Percentiles rank a stretch among this genome's conserved stretches.
Conservation (phyloP, 352 stramenopile genomes). For the Globisporangium sylvaticum region DNA sequence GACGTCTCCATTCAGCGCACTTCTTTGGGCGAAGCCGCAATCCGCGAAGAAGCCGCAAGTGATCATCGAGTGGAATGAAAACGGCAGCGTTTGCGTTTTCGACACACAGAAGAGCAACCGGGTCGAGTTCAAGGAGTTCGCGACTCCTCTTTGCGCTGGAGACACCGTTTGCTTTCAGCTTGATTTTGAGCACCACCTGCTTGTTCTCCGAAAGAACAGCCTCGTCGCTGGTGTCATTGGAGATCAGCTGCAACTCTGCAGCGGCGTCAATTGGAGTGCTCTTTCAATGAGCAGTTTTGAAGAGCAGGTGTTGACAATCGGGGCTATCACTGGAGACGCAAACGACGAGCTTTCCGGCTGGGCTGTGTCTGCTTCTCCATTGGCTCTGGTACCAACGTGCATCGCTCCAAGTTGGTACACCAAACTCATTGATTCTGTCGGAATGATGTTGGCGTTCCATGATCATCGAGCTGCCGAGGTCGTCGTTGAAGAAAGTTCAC, state of each 20-base stretch:
- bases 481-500: slow-evolving; percentile 46
- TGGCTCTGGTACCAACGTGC: slow-evolving; percentile 26
- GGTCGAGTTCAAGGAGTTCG: slow-evolving; percentile 16
- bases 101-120: slow-evolving; percentile 7
- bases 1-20: slow-evolving; percentile 23
- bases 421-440: slow-evolving; percentile 52
- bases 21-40: background rate
- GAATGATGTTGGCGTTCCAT: slow-evolving; percentile 54
- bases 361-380: slow-evolving; percentile 26
- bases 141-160: slow-evolving; percentile 26
- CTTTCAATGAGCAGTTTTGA: slow-evolving; percentile 5
- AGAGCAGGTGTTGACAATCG: background rate
- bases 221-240: slow-evolving; percentile 20
- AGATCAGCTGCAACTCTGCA: background rate
- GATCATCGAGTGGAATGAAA: slow-evolving; percentile 25
- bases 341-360: slow-evolving; percentile 5
- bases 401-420: slow-evolving; percentile 53
- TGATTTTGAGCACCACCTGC: slow-evolving; percentile 24
- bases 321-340: background rate
- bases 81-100: slow-evolving; percentile 16
- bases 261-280: background rate
- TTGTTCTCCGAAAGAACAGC: slow-evolving; percentile 44
- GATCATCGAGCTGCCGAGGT: slow-evolving; percentile 30
- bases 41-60: background rate
- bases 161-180: slow-evolving; percentile 42